Conservation (phyloP, 768 basidiomycete genomes). For the Solioccasus polychromus region DNA sequence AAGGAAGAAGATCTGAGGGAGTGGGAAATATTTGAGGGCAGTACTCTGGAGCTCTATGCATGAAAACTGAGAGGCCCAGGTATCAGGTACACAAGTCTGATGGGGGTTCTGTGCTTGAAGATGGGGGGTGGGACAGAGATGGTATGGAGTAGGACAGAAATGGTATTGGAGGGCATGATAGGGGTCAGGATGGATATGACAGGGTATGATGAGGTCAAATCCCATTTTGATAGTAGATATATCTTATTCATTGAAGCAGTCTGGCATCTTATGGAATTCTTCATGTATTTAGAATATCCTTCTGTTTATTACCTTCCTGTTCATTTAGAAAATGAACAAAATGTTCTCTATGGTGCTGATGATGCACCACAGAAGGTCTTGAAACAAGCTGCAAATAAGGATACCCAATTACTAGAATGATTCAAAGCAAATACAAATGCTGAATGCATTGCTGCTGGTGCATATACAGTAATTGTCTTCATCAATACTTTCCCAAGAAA, state of each 20-base stretch:
- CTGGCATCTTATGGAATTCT: background rate
- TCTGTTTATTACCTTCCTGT: no score
- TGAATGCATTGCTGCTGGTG: background rate
- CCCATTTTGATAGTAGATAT: constrained; percentile 6
- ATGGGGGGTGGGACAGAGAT: no score
- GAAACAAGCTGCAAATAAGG: constrained; percentile 13
- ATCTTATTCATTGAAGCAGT: background rate
- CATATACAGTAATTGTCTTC: constrained; percentile 22
- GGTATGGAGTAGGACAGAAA: no score
- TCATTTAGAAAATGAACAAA: background rate
- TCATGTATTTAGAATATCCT: constrained; percentile 5
- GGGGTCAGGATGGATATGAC: no score
- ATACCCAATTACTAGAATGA: constrained; percentile 30
- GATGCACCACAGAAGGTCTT: constrained; percentile 9
- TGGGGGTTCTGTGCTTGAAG: no score
- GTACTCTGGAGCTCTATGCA: no score
- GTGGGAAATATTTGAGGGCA: no score
- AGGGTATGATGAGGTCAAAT: background rate
- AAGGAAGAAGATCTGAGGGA: no score
- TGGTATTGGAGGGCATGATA: no score
- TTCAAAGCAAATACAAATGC: constrained; percentile 31
- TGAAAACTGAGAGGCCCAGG: no score
- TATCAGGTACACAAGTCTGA: no score
- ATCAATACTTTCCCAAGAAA: constrained; percentile 33
- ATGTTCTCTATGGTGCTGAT: constrained; percentile 22